A percentile compares a stretch with the other conserved stretches of the same genome.
Conservation (phyloP, 768 basidiomycete genomes). For the Podaxis sp. region DNA sequence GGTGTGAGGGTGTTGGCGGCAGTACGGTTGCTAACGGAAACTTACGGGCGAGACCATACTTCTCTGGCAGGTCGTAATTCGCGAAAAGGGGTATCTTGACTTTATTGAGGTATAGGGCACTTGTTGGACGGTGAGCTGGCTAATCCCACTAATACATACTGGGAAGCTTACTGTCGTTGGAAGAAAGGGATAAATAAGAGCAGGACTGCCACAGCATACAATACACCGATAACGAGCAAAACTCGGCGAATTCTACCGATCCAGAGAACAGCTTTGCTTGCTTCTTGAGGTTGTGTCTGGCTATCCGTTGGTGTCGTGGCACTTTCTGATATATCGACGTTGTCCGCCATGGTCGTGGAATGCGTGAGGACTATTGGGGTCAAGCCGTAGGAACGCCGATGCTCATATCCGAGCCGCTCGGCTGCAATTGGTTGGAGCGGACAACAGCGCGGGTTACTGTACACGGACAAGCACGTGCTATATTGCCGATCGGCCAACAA, state of each 20-base stretch:
- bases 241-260: conserved; percentile 28
- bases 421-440: not conserved
- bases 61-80: conserved; percentile 68
- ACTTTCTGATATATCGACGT: not conserved
- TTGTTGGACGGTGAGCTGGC: conserved; percentile 18
- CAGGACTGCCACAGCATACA: conserved; percentile 54
- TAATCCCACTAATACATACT: conserved; percentile 2
- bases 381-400: too few relatives aligned
- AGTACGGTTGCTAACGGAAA: conserved; percentile 15
- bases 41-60: conserved; percentile 79
- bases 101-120: conserved; percentile 60
- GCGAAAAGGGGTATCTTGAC: conserved; percentile 63
- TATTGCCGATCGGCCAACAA: conserved; percentile 7
- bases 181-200: conserved; percentile 62
- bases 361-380: not conserved
- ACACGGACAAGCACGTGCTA: not conserved
- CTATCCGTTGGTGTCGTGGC: not conserved
- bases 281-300: not conserved
- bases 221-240: conserved; percentile 41
- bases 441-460: not conserved
- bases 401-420: too few relatives aligned
- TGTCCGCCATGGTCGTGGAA: conserved; percentile 11
- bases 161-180: conserved; percentile 62
- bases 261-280: conserved; percentile 6
- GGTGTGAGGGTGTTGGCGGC: not conserved